These are phyloP conservation scores for Jimgerdemannia flammicorona DNA, from an alignment of 192 early-diverging fungal species.

Conservation along the genomic window DNA sequence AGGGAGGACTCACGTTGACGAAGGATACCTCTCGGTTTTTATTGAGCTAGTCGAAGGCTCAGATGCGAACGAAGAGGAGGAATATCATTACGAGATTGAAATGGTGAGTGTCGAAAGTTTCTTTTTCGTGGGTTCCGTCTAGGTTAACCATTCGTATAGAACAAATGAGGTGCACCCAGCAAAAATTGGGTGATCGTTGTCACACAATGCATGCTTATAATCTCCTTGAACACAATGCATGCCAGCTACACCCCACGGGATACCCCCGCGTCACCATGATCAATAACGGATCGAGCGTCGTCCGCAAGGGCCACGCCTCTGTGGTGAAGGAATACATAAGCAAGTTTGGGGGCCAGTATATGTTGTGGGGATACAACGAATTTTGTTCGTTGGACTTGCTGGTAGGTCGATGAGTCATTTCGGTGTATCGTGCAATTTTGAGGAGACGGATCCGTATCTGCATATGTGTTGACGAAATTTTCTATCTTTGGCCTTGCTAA, in stretches of 20 bases:
- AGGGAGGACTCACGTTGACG: no score
- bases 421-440: background rate
- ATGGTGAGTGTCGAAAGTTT: background rate
- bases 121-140: background rate
- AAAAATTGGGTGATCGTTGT: no score
- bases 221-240: background rate
- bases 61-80: background rate
- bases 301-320: background rate
- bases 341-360: background rate
- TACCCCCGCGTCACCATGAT: background rate
- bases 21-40: background rate
- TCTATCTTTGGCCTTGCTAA: no score
- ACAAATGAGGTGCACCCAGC: no score
- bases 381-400: background rate
- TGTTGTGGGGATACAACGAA: background rate
- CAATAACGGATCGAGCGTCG: background rate
- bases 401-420: background rate
- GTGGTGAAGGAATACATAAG: background rate
- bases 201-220: no score
- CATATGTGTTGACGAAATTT: no score
- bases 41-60: background rate
- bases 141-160: no score
- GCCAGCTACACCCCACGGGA: background rate
- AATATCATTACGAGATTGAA: background rate
- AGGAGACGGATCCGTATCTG: background rate